A percentile compares a stretch with the other conserved stretches of the same genome.
Conservation (phyloP, 1,284 basidiomycete genomes). For the Cryptococcus neoformans region DNA sequence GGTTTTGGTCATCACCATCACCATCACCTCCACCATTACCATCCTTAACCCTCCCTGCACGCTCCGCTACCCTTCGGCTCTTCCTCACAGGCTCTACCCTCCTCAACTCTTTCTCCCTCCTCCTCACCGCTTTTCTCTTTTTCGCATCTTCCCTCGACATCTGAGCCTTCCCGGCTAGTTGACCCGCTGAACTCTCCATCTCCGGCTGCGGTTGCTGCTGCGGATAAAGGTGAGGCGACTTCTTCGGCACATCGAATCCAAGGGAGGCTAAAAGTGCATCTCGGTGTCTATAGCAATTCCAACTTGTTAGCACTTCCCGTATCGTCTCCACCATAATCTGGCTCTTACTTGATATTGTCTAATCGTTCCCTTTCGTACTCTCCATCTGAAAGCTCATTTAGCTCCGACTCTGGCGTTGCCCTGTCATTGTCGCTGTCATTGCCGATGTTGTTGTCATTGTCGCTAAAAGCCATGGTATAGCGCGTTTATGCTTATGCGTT, state of each 20-base stretch:
- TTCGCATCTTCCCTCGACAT: conserved; percentile 14
- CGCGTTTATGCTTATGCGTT: no score
- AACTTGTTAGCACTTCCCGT: neutral
- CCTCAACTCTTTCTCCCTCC: conserved; percentile 12
- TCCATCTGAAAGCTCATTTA: conserved; percentile 10
- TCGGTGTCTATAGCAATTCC: conserved; percentile 6
- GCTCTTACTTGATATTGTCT: conserved; percentile 44
- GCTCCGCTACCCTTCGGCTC: conserved; percentile 19
- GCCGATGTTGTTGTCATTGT: no score
- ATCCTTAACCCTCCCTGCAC: neutral
- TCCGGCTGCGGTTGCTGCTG: conserved; percentile 2
- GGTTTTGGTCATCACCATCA: neutral
- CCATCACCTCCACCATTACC: neutral
- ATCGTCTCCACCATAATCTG: neutral
- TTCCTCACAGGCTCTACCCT: conserved; percentile 18
- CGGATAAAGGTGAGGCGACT: neutral
- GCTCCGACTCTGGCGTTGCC: neutral
- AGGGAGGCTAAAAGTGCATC: conserved; percentile 26
- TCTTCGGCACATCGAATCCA: conserved; percentile 19
- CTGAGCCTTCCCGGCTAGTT: neutral
- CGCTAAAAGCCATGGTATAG: no score
- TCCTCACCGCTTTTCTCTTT: conserved; percentile 6
- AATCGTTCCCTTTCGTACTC: conserved; percentile 42
- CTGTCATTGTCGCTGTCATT: no score
- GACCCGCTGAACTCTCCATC: neutral